Evolutionary conservation across 1,284 basidiomycete species (phyloP).

Genomic region (Fomitopsis schrenkii): DNA sequence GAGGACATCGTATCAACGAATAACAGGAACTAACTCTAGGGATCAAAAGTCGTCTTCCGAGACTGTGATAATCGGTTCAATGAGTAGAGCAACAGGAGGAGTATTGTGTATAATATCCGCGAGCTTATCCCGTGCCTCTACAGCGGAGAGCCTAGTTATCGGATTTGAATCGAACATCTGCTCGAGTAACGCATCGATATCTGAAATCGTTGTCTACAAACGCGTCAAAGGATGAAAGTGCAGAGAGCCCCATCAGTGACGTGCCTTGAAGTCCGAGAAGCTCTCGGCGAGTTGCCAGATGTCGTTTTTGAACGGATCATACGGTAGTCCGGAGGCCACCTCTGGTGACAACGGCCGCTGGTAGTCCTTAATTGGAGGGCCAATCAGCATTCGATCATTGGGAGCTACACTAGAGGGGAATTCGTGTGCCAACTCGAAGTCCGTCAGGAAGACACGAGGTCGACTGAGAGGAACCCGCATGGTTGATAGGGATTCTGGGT

Average conservation of each 20-base stretch:
- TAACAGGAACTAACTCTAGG: too few species aligned
- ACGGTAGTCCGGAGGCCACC: background rate
- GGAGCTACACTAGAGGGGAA: background rate
- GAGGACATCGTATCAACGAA: too few species aligned
- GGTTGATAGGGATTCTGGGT: background rate
- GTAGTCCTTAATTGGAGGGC: background rate
- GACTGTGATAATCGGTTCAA: background rate
- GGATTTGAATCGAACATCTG: background rate
- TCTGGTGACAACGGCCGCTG: background rate
- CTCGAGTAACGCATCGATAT: background rate
- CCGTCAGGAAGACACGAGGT: background rate
- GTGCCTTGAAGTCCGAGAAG: background rate
- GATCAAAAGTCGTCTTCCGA: too few species aligned
- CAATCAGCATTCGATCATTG: background rate
- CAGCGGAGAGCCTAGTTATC: background rate
- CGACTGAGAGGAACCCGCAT: background rate
- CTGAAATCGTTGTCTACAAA: background rate
- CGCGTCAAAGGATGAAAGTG: too few species aligned
- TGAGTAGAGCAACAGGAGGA: background rate
- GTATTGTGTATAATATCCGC: background rate
- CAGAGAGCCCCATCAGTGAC: background rate
- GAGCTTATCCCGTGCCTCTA: background rate
- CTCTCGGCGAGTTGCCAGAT: background rate
- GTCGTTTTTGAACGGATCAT: background rate
- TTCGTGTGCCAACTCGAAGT: background rate